These are phyloP conservation scores for Capronia epimyces DNA, from an alignment of 2,329 filamentous ascomycete species.

Conservation along the genomic window DNA sequence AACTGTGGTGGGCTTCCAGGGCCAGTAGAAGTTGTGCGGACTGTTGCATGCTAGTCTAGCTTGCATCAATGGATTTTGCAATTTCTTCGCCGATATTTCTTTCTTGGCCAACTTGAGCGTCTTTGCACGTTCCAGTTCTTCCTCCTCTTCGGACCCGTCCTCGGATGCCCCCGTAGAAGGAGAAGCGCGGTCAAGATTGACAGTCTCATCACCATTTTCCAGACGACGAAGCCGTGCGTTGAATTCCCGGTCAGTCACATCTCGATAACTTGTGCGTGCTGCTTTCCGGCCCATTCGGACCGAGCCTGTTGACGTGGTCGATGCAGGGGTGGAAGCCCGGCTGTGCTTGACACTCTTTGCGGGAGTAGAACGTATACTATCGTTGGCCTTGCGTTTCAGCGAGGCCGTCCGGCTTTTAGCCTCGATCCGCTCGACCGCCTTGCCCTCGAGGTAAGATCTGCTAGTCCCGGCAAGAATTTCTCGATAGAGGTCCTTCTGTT, in stretches of 20 bases:
- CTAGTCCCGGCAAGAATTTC: conserved; percentile 75
- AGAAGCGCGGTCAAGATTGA: conserved; percentile 22
- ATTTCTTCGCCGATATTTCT: conserved; percentile 82
- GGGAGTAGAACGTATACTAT: conserved; percentile 43
- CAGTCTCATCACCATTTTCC: conserved; percentile 51
- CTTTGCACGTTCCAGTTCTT: conserved; percentile 33
- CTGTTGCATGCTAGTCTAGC: conserved; percentile 87
- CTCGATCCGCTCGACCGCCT: conserved; percentile 47
- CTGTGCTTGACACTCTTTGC: conserved; percentile 73
- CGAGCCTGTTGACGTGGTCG: conserved; percentile 46
- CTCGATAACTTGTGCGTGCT: conserved; percentile 55
- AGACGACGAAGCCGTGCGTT: conserved; percentile 59
- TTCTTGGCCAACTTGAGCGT: conserved; percentile 53
- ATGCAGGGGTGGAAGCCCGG: conserved; percentile 65
- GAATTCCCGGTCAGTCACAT: conserved; percentile 77
- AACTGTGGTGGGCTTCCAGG: conserved; percentile 58
- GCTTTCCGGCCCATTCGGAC: conserved; percentile 45
- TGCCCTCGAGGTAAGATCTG: conserved; percentile 46
- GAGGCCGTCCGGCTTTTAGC: conserved; percentile 42
- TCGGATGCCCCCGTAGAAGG: conserved; percentile 22
- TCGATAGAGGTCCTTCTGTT: conserved; percentile 87
- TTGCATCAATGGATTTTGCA: conserved; percentile 90
- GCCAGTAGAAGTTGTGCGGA: conserved; percentile 95
- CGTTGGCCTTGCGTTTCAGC: conserved; percentile 54
- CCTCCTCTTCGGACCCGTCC: conserved; percentile 25